Conservation (phyloP, 805 yeast species). For the Starmerella ratchasimensis region DNA sequence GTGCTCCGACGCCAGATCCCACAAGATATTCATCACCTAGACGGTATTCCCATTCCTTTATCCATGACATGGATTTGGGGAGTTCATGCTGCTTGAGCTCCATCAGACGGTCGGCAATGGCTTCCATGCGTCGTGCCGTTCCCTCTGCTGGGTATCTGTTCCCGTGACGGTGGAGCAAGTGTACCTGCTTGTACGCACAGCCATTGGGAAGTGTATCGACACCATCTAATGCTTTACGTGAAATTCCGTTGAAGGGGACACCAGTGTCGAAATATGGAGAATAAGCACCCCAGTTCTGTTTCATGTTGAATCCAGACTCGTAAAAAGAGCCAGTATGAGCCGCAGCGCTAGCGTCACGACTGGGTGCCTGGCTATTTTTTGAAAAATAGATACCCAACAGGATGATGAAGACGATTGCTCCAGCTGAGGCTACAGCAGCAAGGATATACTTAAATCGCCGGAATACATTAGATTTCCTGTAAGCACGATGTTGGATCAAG, state of each 20-base stretch:
- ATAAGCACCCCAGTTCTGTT: slow-evolving; percentile 31
- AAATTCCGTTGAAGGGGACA: slow-evolving; percentile 25
- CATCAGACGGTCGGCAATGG: slow-evolving; percentile 26
- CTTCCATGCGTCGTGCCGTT: slow-evolving; percentile 30
- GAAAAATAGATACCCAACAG: no score
- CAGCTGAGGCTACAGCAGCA: no score
- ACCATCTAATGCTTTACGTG: slow-evolving; percentile 22
- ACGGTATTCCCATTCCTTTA: slow-evolving; percentile 25
- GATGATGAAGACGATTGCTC: no score
- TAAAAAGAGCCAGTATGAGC: slow-evolving; percentile 29
- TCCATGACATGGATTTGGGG: slow-evolving; percentile 23
- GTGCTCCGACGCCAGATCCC: slow-evolving; percentile 29
- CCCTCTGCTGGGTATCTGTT: slow-evolving; percentile 53
- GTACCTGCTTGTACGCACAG: slow-evolving; percentile 53
- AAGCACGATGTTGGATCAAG: no score
- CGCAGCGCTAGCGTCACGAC: slow-evolving; percentile 22
- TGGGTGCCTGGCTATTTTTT: no score
- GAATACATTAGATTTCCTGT: no score
- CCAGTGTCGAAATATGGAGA: slow-evolving; percentile 31
- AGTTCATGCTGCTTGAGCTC: slow-evolving; percentile 21
- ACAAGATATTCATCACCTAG: slow-evolving; percentile 27
- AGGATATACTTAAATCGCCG: no score
- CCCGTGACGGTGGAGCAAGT: slow-evolving; percentile 62
- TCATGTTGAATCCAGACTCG: slow-evolving; percentile 28
- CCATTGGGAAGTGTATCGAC: slow-evolving; percentile 26